Conservation (phyloP, 208 protist genomes). For the Acanthamoeba lenticulata region DNA sequence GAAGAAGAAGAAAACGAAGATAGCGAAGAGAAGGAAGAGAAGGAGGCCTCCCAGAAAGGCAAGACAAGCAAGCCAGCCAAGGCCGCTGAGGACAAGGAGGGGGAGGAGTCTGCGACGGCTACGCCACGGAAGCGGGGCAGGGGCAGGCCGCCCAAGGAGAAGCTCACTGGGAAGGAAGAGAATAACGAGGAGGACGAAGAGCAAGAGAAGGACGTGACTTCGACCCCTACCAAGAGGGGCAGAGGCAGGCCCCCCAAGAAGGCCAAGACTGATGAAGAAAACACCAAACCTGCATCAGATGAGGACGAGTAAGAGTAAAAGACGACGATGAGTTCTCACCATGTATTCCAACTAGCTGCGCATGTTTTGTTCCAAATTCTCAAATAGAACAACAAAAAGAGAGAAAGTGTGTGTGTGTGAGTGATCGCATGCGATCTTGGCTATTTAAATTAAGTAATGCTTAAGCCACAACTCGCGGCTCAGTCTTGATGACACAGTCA, state of each 20-base stretch:
- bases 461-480: conserved; percentile 69
- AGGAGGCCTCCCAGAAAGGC: background rate
- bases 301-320: background rate
- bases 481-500: conserved; percentile 90
- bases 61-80: background rate
- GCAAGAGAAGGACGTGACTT: background rate
- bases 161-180: too few relatives aligned
- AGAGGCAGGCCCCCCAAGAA: background rate
- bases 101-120: background rate
- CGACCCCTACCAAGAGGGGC: background rate
- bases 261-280: background rate
- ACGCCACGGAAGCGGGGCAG: too few relatives aligned
- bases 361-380: too few relatives aligned
- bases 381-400: too few relatives aligned
- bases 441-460: background rate
- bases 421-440: background rate
- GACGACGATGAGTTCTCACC: background rate
- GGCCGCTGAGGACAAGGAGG: background rate
- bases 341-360: background rate
- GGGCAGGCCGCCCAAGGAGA: too few relatives aligned
- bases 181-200: background rate
- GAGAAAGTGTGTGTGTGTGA: too few relatives aligned
- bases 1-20: too few relatives aligned
- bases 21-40: too few relatives aligned
- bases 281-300: background rate